Base-by-base conservation (phyloP, 306 rosid species). In the Nissolia schottii region DNA sequence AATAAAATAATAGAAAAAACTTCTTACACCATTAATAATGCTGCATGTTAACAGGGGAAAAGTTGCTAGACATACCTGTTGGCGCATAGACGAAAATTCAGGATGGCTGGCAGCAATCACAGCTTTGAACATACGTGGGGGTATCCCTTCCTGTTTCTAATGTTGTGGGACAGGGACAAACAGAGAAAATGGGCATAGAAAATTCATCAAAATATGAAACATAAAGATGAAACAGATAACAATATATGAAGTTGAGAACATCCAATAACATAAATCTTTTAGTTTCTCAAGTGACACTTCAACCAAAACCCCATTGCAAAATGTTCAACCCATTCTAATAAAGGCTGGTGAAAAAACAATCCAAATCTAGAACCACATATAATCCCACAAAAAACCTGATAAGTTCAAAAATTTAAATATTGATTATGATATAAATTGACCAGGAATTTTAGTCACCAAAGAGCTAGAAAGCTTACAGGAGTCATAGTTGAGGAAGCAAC, bases 61-160 rank as follows among this genome's bases (percentile, higher is more conserved):
- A 78, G 65, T 70, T 61, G 50, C 40, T 66, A 56, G 51, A 72
- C 25, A 53, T 81, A 91, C 99, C 99, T 94, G 99, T 78, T 94
- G 99, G 61, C 97, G 84, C 86, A 84, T 82, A 61, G 99, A 79
- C 38, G 99, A 91, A 85, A 94, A 94, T 79, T 94, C 99, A 34
- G 99, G 96, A 84, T 94, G 99, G 75, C 92, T 87, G 41, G 97
- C 91, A 67, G 99, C 96, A 76, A 94, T 92, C 71, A 94, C 84
- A 18, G 96, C 70, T 83, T 94, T 94, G 84, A 95, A 91, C 99
- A 95, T 95, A 0, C 86, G 89, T 32, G 97, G 97, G 28, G 86
- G 91, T 83, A 92, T 88, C 48, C 98, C 96, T 85, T 86, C 86
- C 78, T 88, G 98, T 71, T 81, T 88, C 96, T 92, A 73, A 64